Percentiles rank a stretch among this genome's conserved stretches.
These are phyloP conservation scores for Fusarium caatingaense DNA, from an alignment of 2,329 filamentous ascomycete genomes.

Conservation along the genomic window DNA sequence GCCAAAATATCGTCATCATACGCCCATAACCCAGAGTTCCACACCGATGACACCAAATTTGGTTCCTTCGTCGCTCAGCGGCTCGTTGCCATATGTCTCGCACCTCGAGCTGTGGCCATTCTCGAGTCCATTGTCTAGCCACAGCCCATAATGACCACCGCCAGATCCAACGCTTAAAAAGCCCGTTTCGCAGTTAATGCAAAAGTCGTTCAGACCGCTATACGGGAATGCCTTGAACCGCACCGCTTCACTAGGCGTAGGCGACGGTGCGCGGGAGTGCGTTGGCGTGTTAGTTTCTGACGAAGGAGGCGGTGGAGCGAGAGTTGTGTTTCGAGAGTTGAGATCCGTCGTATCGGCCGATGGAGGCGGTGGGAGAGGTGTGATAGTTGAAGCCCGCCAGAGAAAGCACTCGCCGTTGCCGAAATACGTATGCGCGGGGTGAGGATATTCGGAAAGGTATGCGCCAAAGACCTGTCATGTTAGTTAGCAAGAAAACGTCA, in stretches of 20 bases:
- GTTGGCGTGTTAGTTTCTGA: constrained; percentile 42
- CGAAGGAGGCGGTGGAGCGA: constrained; percentile 47
- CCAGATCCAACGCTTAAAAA: constrained; percentile 89
- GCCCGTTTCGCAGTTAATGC: constrained; percentile 88
- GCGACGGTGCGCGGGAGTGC: constrained; percentile 40
- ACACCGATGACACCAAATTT: constrained; percentile 93
- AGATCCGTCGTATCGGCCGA: constrained; percentile 64
- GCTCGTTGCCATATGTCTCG: constrained; percentile 94
- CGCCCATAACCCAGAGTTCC: constrained; percentile 91
- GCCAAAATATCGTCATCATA: constrained; percentile 41
- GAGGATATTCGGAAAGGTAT: constrained; percentile 90
- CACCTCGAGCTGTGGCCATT: constrained; percentile 85
- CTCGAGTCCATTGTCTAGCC: constrained; percentile 89
- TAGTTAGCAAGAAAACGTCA: constrained; percentile 19
- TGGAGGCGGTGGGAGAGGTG: constrained; percentile 63
- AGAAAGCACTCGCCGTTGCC: constrained; percentile 95
- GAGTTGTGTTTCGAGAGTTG: constrained; percentile 54
- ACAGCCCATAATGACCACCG: constrained; percentile 91
- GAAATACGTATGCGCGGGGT: constrained; percentile 85
- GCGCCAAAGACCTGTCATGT: constrained; percentile 80
- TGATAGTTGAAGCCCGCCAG: constrained; percentile 69
- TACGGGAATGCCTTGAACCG: constrained; percentile 98
- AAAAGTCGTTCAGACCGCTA: constrained; percentile 94
- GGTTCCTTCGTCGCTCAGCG: constrained; percentile 88
- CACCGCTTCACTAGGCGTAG: constrained; percentile 76